These are phyloP conservation scores for Scortechinia acanthostroma DNA, from an alignment of 2,329 filamentous ascomycete species.

Conservation along the genomic window DNA sequence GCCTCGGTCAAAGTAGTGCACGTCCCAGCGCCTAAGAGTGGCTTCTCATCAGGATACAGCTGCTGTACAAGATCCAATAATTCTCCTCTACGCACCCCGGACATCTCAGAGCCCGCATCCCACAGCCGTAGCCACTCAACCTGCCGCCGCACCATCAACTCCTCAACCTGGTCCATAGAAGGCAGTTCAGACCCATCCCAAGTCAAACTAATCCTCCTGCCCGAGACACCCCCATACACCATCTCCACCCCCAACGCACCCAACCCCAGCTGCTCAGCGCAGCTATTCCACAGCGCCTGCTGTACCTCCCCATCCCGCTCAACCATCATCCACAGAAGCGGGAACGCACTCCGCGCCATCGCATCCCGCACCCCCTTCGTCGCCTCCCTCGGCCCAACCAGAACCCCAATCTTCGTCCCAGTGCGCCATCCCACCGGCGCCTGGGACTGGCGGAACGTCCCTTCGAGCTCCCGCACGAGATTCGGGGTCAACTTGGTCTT, in stretches of 20 bases:
- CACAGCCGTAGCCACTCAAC: not conserved
- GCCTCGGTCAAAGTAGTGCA: not conserved
- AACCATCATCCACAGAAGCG: conserved; percentile 2
- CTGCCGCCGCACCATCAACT: not conserved
- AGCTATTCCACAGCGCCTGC: not conserved
- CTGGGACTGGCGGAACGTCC: not conserved
- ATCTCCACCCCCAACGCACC: not conserved
- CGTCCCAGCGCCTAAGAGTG: not conserved
- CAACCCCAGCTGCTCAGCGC: not conserved
- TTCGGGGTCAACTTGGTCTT: conserved; percentile 30
- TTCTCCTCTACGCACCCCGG: not conserved
- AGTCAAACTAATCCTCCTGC: not conserved
- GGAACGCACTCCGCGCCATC: not conserved
- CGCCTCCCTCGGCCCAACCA: not conserved
- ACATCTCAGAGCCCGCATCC: not conserved
- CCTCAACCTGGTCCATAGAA: not conserved
- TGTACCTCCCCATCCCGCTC: not conserved
- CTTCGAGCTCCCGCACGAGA: conserved; percentile 31
- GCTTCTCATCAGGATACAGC: not conserved
- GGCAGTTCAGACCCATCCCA: not conserved
- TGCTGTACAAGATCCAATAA: not conserved
- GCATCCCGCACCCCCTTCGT: conserved; percentile 1
- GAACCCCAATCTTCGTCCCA: not conserved
- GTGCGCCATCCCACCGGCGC: not conserved
- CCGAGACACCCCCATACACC: not conserved